Percentiles rank a stretch among this genome's conserved stretches.
Evolutionary conservation across 352 stramenopile species (phyloP).

Genomic region (Pythium grandisporangium): DNA sequence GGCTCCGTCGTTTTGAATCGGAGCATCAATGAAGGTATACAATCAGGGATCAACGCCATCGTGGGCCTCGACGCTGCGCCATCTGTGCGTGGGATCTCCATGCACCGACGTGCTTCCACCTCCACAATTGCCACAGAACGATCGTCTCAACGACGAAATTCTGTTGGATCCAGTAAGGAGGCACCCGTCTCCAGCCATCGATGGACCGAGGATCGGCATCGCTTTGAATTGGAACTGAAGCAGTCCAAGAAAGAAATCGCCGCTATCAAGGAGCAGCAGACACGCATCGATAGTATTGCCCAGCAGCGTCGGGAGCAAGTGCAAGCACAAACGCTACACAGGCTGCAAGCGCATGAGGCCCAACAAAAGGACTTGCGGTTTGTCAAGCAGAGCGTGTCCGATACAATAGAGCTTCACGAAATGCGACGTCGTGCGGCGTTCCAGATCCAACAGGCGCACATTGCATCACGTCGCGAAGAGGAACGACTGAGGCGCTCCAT

Average conservation of each 20-base stretch:
- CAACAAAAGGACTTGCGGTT: slow-evolving; percentile 11
- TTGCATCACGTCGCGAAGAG: slow-evolving; percentile 30
- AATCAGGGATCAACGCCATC: background rate
- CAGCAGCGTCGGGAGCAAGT: slow-evolving; percentile 28
- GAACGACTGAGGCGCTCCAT: slow-evolving; percentile 24
- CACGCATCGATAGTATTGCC: slow-evolving; percentile 27
- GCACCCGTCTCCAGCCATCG: slow-evolving; percentile 6
- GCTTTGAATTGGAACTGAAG: slow-evolving; percentile 28
- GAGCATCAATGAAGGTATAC: no score
- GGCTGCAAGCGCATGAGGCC: slow-evolving; percentile 25
- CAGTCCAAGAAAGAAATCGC: slow-evolving; percentile 34
- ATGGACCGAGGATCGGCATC: slow-evolving; percentile 31
- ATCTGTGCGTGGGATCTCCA: slow-evolving; percentile 5
- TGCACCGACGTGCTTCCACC: slow-evolving; percentile 2
- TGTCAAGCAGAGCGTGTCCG: slow-evolving; percentile 32
- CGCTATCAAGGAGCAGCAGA: slow-evolving; percentile 20
- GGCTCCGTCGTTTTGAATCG: no score
- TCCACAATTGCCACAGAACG: no score
- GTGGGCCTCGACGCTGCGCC: background rate
- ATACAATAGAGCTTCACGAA: slow-evolving; percentile 51
- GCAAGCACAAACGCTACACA: slow-evolving; percentile 22
- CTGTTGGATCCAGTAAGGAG: no score
- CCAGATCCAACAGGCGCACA: slow-evolving; percentile 29
- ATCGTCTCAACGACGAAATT: no score
- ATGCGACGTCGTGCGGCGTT: slow-evolving; percentile 24